A percentile compares a stretch with the other conserved stretches of the same genome.
These are phyloP conservation scores for Fraxinus quadrangulata DNA, from an alignment of 257 asterid species.

Conservation along the genomic window DNA sequence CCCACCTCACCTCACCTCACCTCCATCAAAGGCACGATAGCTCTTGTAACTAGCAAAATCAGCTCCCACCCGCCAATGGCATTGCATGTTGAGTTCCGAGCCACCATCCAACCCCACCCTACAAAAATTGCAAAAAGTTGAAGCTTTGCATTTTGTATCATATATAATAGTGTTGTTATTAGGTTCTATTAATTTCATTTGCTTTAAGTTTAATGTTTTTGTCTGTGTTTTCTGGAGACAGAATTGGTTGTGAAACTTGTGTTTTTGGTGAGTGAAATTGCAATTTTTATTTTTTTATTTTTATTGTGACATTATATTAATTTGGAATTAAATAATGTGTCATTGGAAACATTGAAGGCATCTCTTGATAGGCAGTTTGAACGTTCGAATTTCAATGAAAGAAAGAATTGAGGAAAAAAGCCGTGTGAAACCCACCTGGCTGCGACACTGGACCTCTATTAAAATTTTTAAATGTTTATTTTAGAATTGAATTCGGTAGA, in stretches of 20 bases:
- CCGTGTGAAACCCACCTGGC: neutral
- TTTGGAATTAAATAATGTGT: slow-evolving; percentile 4
- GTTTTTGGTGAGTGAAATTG: no score
- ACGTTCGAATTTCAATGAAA: slow-evolving; percentile 33
- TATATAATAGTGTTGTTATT: neutral
- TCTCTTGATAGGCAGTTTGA: slow-evolving; percentile 19
- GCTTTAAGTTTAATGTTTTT: no score
- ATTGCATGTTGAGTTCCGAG: slow-evolving; percentile 43
- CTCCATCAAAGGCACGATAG: neutral
- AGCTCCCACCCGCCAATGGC: slow-evolving; percentile 43
- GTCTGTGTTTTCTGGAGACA: no score
- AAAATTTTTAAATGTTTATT: no score
- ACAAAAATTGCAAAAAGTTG: neutral
- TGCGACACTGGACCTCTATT: no score
- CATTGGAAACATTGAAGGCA: slow-evolving; percentile 48
- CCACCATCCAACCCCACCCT: neutral
- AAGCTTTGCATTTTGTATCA: slow-evolving; percentile 16
- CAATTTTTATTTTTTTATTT: no score
- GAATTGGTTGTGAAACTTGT: no score
- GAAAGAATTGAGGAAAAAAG: slow-evolving; percentile 11
- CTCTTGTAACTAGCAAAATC: slow-evolving; percentile 9
- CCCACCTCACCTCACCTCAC: neutral
- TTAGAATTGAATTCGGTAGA: no score
- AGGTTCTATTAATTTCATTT: neutral
- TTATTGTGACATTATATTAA: no score